Percentiles rank a stretch among this genome's conserved stretches.
Evolutionary conservation across 306 rosid genomes (phyloP).

Genomic region (Spatholobus suberectus): DNA sequence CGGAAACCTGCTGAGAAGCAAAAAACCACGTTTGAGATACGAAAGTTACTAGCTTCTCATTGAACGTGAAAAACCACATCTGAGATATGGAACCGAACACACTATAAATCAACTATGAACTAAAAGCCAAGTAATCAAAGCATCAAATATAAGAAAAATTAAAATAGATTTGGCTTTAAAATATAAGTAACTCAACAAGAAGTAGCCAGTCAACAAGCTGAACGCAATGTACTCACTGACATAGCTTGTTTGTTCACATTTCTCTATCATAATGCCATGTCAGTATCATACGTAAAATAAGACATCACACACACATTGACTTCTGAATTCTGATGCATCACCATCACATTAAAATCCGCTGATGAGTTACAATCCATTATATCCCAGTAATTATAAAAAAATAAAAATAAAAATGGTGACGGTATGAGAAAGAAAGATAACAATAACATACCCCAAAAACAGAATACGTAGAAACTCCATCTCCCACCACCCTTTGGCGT

Average conservation of each 20-base stretch:
- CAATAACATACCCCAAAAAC: constrained; percentile 79
- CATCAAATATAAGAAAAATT: constrained; percentile 16
- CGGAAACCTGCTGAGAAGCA: neutral
- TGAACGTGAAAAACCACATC: neutral
- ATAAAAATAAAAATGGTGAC: neutral
- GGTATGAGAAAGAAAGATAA: neutral
- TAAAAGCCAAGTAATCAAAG: too few relatives aligned
- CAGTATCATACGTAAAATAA: constrained; percentile 12
- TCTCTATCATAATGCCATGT: constrained; percentile 32
- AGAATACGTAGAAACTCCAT: constrained; percentile 89
- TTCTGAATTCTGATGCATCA: constrained; percentile 19
- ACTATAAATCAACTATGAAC: too few relatives aligned
- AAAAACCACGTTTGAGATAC: neutral
- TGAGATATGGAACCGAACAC: neutral
- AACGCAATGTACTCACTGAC: neutral
- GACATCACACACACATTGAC: constrained; percentile 23
- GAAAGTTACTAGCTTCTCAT: neutral
- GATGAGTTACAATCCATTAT: constrained; percentile 11
- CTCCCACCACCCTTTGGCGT: constrained; percentile 90
- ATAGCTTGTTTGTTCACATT: neutral
- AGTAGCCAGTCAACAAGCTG: neutral
- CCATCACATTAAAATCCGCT: neutral
- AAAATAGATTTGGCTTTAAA: neutral
- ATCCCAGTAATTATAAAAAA: neutral
- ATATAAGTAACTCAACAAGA: neutral